phyloP scores from a whole-genome alignment of 352 stramenopile species.

The Globisporangium apiculatum region DNA sequence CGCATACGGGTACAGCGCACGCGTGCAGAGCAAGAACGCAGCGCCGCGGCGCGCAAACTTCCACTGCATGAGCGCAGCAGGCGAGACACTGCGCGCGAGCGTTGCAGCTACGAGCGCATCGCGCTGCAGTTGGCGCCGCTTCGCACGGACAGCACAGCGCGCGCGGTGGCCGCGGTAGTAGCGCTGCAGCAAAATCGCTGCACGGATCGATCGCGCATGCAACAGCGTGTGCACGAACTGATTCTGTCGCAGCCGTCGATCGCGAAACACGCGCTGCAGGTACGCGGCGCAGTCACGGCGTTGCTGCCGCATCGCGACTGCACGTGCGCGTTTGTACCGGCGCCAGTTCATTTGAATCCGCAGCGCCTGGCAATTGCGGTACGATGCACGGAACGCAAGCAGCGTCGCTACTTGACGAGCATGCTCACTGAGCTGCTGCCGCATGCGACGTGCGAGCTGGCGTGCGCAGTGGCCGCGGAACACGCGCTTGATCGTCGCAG shows the following conservation, averaged over 20 bases:
- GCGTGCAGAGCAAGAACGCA: slow-evolving; percentile 35
- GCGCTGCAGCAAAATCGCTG: slow-evolving; percentile 35
- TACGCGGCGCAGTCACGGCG: slow-evolving; percentile 19
- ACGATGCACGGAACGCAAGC: slow-evolving; percentile 29
- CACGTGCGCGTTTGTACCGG: slow-evolving; percentile 18
- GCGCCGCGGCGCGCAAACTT: slow-evolving; percentile 37
- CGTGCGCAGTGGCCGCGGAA: slow-evolving; percentile 32
- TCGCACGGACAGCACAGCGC: slow-evolving; percentile 13
- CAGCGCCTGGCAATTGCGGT: slow-evolving; percentile 31
- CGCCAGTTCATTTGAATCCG: slow-evolving; percentile 50
- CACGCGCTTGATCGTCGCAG: slow-evolving; percentile 25
- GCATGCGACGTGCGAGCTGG: slow-evolving; percentile 19
- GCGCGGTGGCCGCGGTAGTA: slow-evolving; percentile 27
- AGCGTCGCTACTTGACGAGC: slow-evolving; percentile 25
- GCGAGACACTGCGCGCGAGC: slow-evolving; percentile 32
- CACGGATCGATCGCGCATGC: slow-evolving; percentile 23
- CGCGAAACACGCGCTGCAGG: slow-evolving; percentile 32
- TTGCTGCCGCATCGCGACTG: slow-evolving; percentile 17
- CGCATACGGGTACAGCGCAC: slow-evolving; percentile 33
- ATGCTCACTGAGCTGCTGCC: slow-evolving; percentile 16
- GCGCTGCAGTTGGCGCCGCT: slow-evolving; percentile 12
- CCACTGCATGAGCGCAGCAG: slow-evolving; percentile 29
- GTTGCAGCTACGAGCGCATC: slow-evolving; percentile 24
- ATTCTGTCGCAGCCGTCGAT: slow-evolving; percentile 28
- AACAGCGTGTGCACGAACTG: slow-evolving; percentile 29